Conservation (phyloP, 306 rosid species). For the Begonia loranthoides region DNA sequence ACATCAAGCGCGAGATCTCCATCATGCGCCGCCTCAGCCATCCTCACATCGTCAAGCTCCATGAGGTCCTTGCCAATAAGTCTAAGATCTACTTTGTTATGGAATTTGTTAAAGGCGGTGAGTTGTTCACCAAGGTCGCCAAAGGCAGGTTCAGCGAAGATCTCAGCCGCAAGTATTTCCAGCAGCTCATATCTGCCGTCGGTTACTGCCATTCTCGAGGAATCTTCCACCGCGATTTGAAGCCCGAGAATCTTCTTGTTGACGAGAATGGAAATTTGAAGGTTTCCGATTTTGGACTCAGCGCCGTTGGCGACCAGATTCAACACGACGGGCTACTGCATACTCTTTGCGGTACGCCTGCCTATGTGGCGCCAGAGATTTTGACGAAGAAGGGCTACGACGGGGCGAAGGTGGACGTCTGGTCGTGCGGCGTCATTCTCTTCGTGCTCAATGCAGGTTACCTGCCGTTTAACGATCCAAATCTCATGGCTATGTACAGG, state of each 20-base stretch:
- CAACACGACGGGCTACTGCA: constrained; percentile 49
- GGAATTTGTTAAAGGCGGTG: constrained; percentile 62
- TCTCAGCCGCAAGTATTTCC: constrained; percentile 33
- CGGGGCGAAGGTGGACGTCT: constrained; percentile 60
- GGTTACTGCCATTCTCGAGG: constrained; percentile 60
- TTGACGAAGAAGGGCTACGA: constrained; percentile 56
- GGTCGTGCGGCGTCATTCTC: constrained; percentile 58
- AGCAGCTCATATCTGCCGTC: constrained; percentile 58
- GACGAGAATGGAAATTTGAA: constrained; percentile 41
- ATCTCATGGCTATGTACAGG: constrained; percentile 54
- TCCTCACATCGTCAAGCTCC: constrained; percentile 45
- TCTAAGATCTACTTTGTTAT: constrained; percentile 54
- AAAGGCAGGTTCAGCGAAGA: constrained; percentile 41
- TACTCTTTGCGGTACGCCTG: constrained; percentile 75
- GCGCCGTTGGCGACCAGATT: constrained; percentile 43
- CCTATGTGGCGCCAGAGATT: constrained; percentile 82
- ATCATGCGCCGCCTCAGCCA: constrained; percentile 56
- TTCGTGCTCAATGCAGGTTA: constrained; percentile 54
- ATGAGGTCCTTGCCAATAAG: constrained; percentile 57
- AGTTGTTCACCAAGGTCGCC: constrained; percentile 34
- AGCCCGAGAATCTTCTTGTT: constrained; percentile 52
- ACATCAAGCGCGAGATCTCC: constrained; percentile 52
- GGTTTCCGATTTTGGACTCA: constrained; percentile 62
- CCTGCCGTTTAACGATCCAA: constrained; percentile 63
- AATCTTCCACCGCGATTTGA: constrained; percentile 58